These are phyloP conservation scores for Pseudogymnoascus sp. DNA, from an alignment of 2,329 filamentous ascomycete genomes.

Conservation along the genomic window DNA sequence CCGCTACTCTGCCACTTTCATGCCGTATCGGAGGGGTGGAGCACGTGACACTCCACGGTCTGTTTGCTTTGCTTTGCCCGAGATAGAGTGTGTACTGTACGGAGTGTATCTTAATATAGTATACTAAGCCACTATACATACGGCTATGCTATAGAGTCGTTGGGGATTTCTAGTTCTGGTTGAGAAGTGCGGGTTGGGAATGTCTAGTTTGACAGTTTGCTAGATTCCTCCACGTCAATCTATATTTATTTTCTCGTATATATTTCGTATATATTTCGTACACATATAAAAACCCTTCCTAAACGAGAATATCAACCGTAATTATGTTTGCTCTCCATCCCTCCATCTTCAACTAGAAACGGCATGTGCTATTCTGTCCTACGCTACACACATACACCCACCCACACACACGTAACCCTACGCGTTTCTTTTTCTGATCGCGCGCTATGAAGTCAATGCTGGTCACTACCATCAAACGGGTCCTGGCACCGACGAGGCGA, in stretches of 20 bases:
- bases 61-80: background rate
- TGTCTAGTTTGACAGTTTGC: background rate
- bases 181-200: background rate
- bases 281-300: background rate
- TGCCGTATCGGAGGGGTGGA: background rate
- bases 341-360: background rate
- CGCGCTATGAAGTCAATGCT: background rate
- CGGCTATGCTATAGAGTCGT: background rate
- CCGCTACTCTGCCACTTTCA: background rate
- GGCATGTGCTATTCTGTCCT: background rate
- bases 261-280: background rate
- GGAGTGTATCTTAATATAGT: background rate
- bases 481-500: background rate
- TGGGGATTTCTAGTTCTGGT: background rate
- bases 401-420: background rate
- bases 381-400: background rate
- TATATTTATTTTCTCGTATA: background rate
- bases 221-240: background rate
- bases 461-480: background rate
- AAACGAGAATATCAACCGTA: background rate
- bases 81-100: background rate
- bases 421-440: background rate
- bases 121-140: background rate
- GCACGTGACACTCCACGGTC: background rate
- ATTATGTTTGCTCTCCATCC: background rate